These are phyloP conservation scores for Ascochyta koolunga DNA, from an alignment of 2,329 filamentous ascomycete species.

Conservation along the genomic window DNA sequence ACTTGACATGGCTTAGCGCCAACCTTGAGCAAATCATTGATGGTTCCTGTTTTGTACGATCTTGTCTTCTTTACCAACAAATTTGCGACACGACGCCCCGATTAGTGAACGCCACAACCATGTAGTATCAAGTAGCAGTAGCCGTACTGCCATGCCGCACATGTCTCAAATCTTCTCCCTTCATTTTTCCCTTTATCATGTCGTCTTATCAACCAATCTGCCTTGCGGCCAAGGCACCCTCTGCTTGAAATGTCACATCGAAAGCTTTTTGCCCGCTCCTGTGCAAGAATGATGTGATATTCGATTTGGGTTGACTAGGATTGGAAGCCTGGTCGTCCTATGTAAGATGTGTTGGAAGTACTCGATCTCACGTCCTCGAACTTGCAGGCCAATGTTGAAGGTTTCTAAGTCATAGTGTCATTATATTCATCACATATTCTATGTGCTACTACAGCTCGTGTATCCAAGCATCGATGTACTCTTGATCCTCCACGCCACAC, in stretches of 20 bases:
- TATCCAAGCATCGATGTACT: slow-evolving; percentile 17
- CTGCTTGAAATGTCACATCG: no score
- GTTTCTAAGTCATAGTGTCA: background rate
- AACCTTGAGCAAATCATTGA: no score
- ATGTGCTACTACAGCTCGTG: slow-evolving; percentile 1
- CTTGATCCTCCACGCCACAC: slow-evolving; percentile 13
- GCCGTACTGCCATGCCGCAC: background rate
- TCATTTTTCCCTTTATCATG: background rate
- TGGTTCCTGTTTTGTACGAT: no score
- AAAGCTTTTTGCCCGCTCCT: no score
- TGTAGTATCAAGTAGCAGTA: background rate
- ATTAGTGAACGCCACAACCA: background rate
- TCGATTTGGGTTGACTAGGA: no score
- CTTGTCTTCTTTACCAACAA: background rate
- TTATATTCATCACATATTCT: background rate
- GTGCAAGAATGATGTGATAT: no score
- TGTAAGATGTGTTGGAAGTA: no score
- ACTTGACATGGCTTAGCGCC: no score
- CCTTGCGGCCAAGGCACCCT: no score
- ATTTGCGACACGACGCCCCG: background rate
- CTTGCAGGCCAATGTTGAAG: background rate
- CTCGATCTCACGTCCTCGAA: background rate
- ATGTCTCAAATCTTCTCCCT: background rate
- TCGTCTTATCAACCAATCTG: background rate
- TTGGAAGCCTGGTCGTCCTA: no score